Base-by-base conservation (phyloP, 257 asterid genomes). In the Rehmannia glutinosa region DNA sequence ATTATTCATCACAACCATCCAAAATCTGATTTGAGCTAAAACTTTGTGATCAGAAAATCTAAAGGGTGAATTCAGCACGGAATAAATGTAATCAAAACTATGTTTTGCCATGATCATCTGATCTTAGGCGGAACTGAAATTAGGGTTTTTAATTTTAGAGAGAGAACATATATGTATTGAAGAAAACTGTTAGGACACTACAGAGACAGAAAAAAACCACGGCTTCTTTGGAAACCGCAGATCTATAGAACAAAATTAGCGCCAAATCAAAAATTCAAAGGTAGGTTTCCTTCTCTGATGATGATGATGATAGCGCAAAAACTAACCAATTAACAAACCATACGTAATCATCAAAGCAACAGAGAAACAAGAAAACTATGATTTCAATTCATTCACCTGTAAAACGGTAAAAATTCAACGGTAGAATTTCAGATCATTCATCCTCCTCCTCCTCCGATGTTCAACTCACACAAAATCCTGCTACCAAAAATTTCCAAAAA, bases 71-170 rank as follows among this genome's bases (percentile, higher is more conserved):
- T 38, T 23, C 45, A 72, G 56, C 60, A 64, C 46, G 21, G 21
- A 55, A 11, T 43, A 46, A 69, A 36, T 32, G 28, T 27, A 78
- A 65, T 65, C 79, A 45, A 72, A 78, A 50, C 67, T 23, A 62
- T 15, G 39, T 23, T n/a, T 35, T 27, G 66, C 73, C 77, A 60
- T 7, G 81, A 81, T 76, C 73, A 58, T 59, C 55, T 27, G 79
- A 77, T 75, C 51, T 60, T 66, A 69, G 21, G 67, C 43, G 55
- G 64, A 70, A 76, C 51, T 73, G 80, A 76, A 73, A 78, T 80
- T 84, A 82, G 91, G 95, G 85, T 86, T 83, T 72, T 8, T 8
- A 32, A 32, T 51, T 51, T 59, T 7, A 56, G 28, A 64, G 70
- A 64, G 63, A 42, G 66, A 17, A 11, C 5, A 59, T 13, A 0